Conservation (phyloP, 2,329 filamentous ascomycete genomes). For the Clonostachys byssicola region DNA sequence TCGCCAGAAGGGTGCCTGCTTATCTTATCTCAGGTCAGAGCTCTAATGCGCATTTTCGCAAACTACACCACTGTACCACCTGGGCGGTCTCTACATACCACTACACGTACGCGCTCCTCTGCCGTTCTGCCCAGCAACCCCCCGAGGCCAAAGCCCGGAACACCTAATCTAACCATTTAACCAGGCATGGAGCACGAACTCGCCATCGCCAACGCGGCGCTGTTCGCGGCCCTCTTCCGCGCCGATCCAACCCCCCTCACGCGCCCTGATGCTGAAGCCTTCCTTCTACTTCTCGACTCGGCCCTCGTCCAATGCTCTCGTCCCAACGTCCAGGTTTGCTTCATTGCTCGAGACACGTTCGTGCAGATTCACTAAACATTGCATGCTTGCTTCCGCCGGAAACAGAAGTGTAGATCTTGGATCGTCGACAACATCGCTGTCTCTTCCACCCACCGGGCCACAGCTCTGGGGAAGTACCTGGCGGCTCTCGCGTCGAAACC, state of each 20-base stretch:
- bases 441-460: conserved; percentile 57
- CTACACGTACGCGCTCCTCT: no score
- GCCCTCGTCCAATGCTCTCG: conserved; percentile 69
- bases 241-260: conserved; percentile 67
- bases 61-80: no score
- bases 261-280: conserved; percentile 65
- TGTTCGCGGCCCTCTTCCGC: conserved; percentile 69
- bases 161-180: not conserved
- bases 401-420: conserved; percentile 88
- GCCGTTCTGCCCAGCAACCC: no score
- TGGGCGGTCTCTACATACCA: no score
- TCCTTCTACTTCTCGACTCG: conserved; percentile 62
- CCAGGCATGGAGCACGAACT: conserved; percentile 62
- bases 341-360: conserved; percentile 11
- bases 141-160: no score
- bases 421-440: conserved; percentile 67
- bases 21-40: no score
- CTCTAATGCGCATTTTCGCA: no score
- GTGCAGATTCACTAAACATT: conserved; percentile 5
- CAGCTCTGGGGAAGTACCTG: conserved; percentile 72
- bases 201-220: conserved; percentile 75
- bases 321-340: conserved; percentile 84
- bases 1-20: no score
- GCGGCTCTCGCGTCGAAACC: conserved; percentile 53
- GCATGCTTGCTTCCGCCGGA: not conserved